Base-by-base conservation (phyloP, 148 eudicot species). In the Diospyros kaki region DNA sequence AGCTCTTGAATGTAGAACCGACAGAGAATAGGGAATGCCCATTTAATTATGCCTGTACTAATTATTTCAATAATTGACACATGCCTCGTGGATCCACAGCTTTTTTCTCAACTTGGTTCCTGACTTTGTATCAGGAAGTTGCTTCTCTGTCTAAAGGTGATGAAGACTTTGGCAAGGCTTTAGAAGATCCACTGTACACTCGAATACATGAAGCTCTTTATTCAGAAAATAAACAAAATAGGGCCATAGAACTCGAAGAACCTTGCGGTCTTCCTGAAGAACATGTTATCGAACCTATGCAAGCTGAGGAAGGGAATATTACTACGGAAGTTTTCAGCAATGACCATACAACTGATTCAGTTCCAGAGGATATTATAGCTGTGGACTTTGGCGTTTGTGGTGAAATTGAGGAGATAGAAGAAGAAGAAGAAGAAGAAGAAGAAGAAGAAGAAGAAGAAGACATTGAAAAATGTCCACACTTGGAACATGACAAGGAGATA, bases 91-190 rank as follows among this genome's bases (percentile, higher is more conserved):
- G 28, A 28, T 28, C 28, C 28, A 28, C 28, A 28, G 28, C 28
- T 0, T 28, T 28, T 28, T 28, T 28, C 28, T 28, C 28, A 28
- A 28, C 28, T 28, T 28, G 28, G 69, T 28, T 62, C 48, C 6
- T 66, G 51, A 43, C 79, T 28, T 28, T 66, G 46, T 73, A 80
- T 76, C 93, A 94, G 98, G 88, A 84, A 74, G 91, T 92, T 77
- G 90, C 91, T 79, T 85, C 94, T 41, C 84, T 84, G 58, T 77
- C 84, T 56, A 83, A 82, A 76, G 97, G 93, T 40, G 91, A 92
- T 46, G 86, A 84, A 76, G 79, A 85, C 50, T 89, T 89, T 81
- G 69, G 68, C 58, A 83, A 92, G 88, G 90, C 85, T 71, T 80
- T 92, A 76, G 75, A 80, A 45, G 93, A 81, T 42, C 92, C 97